These are phyloP conservation scores for Ophiocytium majus DNA, from an alignment of 352 stramenopile genomes.

Conservation along the genomic window DNA sequence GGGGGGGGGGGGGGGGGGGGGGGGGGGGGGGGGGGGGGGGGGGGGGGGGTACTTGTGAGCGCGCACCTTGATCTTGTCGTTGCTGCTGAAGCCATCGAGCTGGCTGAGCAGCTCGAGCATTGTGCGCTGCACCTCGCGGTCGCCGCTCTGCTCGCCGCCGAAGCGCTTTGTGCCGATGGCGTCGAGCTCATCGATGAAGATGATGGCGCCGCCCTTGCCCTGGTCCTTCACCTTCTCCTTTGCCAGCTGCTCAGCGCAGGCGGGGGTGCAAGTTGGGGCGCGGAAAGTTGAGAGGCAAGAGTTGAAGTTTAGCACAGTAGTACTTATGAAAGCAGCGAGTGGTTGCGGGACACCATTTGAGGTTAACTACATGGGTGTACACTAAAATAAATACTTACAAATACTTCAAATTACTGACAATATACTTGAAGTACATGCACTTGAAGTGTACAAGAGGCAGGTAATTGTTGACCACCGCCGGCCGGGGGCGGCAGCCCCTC, in stretches of 20 bases:
- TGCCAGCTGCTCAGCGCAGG: conserved; percentile 26
- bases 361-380: background rate
- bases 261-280: no score
- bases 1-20: no score
- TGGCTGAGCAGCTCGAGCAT: conserved; percentile 98
- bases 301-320: no score
- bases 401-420: no score
- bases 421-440: no score
- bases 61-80: conserved; percentile 96
- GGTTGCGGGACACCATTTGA: no score
- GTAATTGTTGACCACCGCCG: no score
- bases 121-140: conserved; percentile 95
- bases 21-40: no score
- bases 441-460: background rate
- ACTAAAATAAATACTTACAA: background rate
- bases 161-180: conserved; percentile 97
- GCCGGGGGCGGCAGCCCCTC: no score
- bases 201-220: conserved; percentile 80
- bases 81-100: conserved; percentile 94
- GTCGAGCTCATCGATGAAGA: conserved; percentile 99
- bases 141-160: conserved; percentile 79
- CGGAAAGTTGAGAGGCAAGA: no score
- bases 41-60: background rate
- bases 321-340: no score
- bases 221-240: conserved; percentile 57